Base-by-base conservation (phyloP, 257 asterid species). In the Verbascum thapsus region DNA sequence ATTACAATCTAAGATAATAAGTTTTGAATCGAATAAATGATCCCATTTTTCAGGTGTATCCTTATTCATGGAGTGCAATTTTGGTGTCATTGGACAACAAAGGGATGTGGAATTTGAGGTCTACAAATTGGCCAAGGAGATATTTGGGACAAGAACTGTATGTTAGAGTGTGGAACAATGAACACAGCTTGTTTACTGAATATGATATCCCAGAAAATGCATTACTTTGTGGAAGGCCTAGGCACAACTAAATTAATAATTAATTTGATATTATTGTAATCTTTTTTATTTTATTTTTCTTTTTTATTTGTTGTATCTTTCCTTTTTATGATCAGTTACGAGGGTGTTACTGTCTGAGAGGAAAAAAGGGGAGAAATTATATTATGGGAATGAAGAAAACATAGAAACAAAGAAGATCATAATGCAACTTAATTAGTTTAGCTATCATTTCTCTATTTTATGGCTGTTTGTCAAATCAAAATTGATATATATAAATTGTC, bases 41-140 rank as follows among this genome's bases (percentile, higher is more conserved):
- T n/a, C n/a, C n/a, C 5, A 30, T 49, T 17, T n/a, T 53, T 17
- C 66, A 87, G 94, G 96, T 91, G 48, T 91, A 78, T 62, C 98
- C 98, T 0, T 70, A 68, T 26, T 76, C 86, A 3, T 91, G 98
- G 98, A 85, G 80, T 53, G 75, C 95, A 22, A 76, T 91, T 22
- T 57, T 74, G 7, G 78, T 76, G 34, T 79, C 96, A 0, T 17
- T 88, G 67, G 98, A 91, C 88, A 91, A 88, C 22, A 81, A 84
- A 70, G 98, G 96, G 0, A 88, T 91, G 85, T 91, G 95, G 98
- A 91, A 91, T 48, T 73, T 91, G 71, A 86, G 98, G 77, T 86
- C 95, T 32, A 77, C 90, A 7, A 64, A 42, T 5, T 88, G 95
- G 96, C 62, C 80, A 4, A 76, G 95, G 67, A 61, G 87, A 12